phyloP scores from a whole-genome alignment of 2,329 filamentous ascomycete genomes.

The Nannizzia gypsea region DNA sequence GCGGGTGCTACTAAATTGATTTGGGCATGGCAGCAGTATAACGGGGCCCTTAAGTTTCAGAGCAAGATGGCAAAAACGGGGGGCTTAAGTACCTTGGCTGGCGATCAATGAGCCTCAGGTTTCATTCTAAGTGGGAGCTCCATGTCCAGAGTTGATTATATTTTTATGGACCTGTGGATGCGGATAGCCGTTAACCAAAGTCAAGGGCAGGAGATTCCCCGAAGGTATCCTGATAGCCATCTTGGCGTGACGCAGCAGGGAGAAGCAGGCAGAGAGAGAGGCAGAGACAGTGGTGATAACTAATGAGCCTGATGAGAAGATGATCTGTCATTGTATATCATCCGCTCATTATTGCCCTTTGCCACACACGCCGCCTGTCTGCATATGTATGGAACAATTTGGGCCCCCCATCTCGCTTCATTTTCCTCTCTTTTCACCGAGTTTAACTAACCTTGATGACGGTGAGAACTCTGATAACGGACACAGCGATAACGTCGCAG shows the following conservation, averaged over 20 bases:
- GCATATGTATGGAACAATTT: background rate
- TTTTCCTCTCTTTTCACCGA: background rate
- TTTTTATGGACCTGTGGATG: background rate
- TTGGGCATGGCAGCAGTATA: background rate
- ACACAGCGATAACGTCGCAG: background rate
- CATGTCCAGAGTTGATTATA: background rate
- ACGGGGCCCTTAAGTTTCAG: background rate
- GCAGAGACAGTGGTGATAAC: background rate
- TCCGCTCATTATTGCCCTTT: background rate
- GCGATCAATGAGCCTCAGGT: constrained; percentile 3
- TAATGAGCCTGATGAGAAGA: background rate
- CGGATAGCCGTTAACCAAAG: background rate
- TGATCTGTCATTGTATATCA: background rate
- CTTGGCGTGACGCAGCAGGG: background rate
- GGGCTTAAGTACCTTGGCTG: background rate
- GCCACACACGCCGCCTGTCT: background rate
- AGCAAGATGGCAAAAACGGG: background rate
- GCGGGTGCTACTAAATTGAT: background rate
- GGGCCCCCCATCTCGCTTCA: background rate
- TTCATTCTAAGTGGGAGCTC: background rate
- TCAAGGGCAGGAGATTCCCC: background rate
- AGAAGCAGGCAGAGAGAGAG: background rate
- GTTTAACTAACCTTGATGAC: background rate
- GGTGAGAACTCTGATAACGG: constrained; percentile 1
- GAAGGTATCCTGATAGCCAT: background rate